These are phyloP conservation scores for Sporodiniella umbellata DNA, from an alignment of 371 early-diverging fungal genomes.

Conservation along the genomic window DNA sequence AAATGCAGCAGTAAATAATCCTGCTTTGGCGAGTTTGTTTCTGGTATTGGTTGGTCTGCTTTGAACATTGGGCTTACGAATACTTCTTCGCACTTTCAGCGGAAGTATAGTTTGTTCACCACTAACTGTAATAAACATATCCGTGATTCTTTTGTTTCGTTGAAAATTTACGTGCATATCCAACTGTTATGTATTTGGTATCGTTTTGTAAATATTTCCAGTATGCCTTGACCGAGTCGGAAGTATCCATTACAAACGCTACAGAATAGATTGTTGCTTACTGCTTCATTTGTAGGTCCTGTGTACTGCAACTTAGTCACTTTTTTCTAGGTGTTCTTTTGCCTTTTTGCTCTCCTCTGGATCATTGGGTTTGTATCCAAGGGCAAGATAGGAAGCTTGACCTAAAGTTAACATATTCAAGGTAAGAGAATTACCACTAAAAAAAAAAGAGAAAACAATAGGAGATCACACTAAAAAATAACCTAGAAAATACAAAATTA, in stretches of 20 bases:
- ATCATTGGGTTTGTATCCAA: conserved; percentile 19
- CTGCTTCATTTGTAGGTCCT: conserved; percentile 1
- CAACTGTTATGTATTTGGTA: conserved; percentile 22
- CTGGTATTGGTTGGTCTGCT: conserved; percentile 21
- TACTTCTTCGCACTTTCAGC: conserved; percentile 23
- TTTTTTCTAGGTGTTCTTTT: conserved; percentile 21
- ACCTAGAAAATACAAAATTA: too few relatives aligned
- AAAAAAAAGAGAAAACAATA: too few relatives aligned
- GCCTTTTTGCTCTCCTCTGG: conserved; percentile 16
- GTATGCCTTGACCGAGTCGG: conserved; percentile 21
- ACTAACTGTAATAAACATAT: conserved; percentile 25
- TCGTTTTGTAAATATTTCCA: conserved; percentile 20
- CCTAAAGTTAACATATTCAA: conserved; percentile 20
- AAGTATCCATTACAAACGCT: conserved; percentile 16
- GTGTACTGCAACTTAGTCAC: conserved; percentile 17
- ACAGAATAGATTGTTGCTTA: conserved; percentile 20
- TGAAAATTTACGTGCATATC: conserved; percentile 22
- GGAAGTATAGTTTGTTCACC: conserved; percentile 25
- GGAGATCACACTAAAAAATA: too few relatives aligned
- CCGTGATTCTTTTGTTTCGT: conserved; percentile 22
- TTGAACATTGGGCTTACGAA: conserved; percentile 20
- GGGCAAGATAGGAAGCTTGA: conserved; percentile 20
- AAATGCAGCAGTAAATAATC: conserved; percentile 17
- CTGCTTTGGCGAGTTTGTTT: conserved; percentile 21
- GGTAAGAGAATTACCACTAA: conserved; percentile 5